Evolutionary conservation across 345 rosid species (phyloP).

Genomic region (Arabis hirsuta): DNA sequence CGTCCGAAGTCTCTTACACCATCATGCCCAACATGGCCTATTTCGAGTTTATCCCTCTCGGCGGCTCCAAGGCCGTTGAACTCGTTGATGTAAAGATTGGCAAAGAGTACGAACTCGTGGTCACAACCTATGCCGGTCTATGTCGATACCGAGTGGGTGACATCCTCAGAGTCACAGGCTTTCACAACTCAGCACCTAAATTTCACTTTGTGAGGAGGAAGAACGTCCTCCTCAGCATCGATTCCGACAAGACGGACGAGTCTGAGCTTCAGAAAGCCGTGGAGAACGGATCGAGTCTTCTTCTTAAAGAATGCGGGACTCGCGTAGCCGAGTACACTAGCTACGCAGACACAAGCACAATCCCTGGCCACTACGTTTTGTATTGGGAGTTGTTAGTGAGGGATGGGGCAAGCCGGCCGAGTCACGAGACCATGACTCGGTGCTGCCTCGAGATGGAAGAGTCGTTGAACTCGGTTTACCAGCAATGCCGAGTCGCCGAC

Average conservation of each 20-base stretch:
- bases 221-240: slow-evolving; percentile 87
- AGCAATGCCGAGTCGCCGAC: slow-evolving; percentile 85
- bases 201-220: slow-evolving; percentile 86
- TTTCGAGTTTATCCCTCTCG: slow-evolving; percentile 84
- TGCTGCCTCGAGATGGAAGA: slow-evolving; percentile 94
- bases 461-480: slow-evolving; percentile 84
- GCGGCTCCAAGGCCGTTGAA: slow-evolving; percentile 49
- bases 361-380: slow-evolving; percentile 93
- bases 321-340: slow-evolving; percentile 95
- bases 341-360: slow-evolving; percentile 70
- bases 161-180: slow-evolving; percentile 88
- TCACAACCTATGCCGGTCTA: slow-evolving; percentile 87
- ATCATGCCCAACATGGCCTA: slow-evolving; percentile 98
- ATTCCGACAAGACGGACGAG: slow-evolving; percentile 92
- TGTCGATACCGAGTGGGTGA: slow-evolving; percentile 92
- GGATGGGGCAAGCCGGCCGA: slow-evolving; percentile 55
- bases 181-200: slow-evolving; percentile 90
- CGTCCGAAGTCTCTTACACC: slow-evolving; percentile 85
- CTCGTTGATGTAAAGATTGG: slow-evolving; percentile 81
- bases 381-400: slow-evolving; percentile 79
- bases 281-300: slow-evolving; percentile 63
- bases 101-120: slow-evolving; percentile 86
- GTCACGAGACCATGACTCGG: slow-evolving; percentile 48
- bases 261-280: slow-evolving; percentile 82
- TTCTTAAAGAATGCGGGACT: slow-evolving; percentile 51